These are phyloP conservation scores for Hypholoma sublateritium DNA, from an alignment of 768 basidiomycete species.

Conservation along the genomic window DNA sequence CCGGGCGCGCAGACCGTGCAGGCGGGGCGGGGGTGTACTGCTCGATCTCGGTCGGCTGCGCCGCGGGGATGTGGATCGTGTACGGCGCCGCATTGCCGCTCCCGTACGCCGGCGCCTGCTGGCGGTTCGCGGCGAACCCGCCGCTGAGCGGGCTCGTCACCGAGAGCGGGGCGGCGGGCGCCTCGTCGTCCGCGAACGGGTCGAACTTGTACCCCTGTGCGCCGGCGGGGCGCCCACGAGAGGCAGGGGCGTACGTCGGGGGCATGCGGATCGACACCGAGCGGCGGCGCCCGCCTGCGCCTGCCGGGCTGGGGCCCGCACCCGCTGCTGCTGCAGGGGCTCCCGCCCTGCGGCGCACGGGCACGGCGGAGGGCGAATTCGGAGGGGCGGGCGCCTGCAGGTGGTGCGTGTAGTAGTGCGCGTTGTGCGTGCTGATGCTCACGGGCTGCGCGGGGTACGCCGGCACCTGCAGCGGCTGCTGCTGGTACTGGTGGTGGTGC, in stretches of 20 bases:
- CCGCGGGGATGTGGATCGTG: constrained; percentile 28
- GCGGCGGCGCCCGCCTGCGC: constrained; percentile 9
- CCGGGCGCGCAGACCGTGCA: background rate
- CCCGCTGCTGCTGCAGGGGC: constrained; percentile 1
- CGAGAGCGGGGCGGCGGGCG: background rate
- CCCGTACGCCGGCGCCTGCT: background rate
- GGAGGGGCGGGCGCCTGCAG: constrained; percentile 15
- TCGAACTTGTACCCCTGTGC: constrained; percentile 29
- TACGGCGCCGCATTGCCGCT: constrained; percentile 12
- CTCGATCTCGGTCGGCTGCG: constrained; percentile 22
- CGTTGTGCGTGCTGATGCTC: constrained; percentile 26
- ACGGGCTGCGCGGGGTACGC: background rate
- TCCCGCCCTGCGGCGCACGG: constrained; percentile 1
- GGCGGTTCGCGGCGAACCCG: constrained; percentile 7
- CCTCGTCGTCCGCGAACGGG: constrained; percentile 34
- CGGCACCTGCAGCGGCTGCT: background rate
- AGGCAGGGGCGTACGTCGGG: constrained; percentile 1
- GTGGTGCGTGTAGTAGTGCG: constrained; percentile 25
- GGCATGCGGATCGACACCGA: constrained; percentile 25
- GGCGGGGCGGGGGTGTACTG: constrained; percentile 11
- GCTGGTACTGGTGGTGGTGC: constrained; percentile 16
- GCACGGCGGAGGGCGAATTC: background rate
- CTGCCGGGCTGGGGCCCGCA: background rate
- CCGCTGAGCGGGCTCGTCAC: background rate
- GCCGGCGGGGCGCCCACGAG: background rate